Evolutionary conservation across 2,329 filamentous ascomycete species (phyloP), one percentile per base, ranked within the genome.

Genomic region (Moelleriella libera): DNA sequence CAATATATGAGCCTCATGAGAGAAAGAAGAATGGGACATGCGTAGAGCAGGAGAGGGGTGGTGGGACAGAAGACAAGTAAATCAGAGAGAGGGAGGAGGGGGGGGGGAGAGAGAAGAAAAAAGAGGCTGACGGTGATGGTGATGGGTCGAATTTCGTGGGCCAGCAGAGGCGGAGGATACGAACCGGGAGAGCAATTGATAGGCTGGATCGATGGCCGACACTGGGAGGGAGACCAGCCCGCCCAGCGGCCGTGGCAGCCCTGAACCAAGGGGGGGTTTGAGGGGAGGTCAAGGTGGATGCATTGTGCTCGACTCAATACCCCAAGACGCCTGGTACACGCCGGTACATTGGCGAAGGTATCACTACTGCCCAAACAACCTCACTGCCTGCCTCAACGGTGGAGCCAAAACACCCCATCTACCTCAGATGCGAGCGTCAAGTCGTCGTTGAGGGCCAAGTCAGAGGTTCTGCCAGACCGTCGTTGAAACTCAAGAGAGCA

Each of bases 1-100:
- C 58, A 63, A 63, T 62, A 62, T 61, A 64, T 59, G 64, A 56
- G 61, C 60, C 59, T 58, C 62, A 63, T 61, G 53, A 54, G 47
- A 12, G 21, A 39, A 31, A 48, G 40, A 41, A 14, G 14, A 41
- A 21, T 7, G n/a, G 14, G 40, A 21, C 10, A 41, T 52, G 52
- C 30, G 45, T 45, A 51, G 41, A 21, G 29, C 21, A 21, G 21
- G 42, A 31, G 44, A 32, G 41, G 40, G 49, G 41, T 30, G 32
- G 32, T 8, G 32, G 40, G 46, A 50, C 21, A 21, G 45, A 49
- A 48, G 47, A 47, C 42, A 47, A 48, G 48, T 21, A 21, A 21
- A 21, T 21, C 21, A 30, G 48, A 44, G 40, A 49, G 51, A 54
- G 55, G 53, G 58, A 56, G 56, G 55, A 58, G 54, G 47, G 56